A percentile compares a stretch with the other conserved stretches of the same genome.
Conservation (phyloP, 305 asterid genomes). For the Withania somnifera region DNA sequence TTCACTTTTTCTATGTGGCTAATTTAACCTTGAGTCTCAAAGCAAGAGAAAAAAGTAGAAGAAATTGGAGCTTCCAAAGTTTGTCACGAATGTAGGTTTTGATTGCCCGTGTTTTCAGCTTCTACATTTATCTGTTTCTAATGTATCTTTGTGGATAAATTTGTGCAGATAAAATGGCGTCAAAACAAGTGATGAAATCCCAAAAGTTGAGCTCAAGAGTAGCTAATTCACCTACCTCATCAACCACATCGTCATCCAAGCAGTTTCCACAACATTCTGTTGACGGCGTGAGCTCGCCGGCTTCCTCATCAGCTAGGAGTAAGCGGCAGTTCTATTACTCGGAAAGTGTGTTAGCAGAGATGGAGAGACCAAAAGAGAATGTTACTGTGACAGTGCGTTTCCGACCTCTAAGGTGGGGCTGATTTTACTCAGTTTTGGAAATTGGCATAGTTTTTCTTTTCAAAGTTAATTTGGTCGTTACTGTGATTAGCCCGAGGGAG, state of each 20-base stretch:
- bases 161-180: constrained; percentile 35
- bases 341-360: constrained; percentile 30
- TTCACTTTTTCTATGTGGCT: background rate
- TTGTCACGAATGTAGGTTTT: background rate
- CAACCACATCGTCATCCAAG: constrained; percentile 82
- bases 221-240: constrained; percentile 55
- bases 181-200: constrained; percentile 45
- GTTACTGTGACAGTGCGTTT: constrained; percentile 94
- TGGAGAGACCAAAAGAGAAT: constrained; percentile 75
- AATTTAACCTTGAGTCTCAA: background rate
- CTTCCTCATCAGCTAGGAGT: constrained; percentile 71
- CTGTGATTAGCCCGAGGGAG: constrained; percentile 71
- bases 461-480: background rate
- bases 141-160: no score
- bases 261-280: constrained; percentile 53
- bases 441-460: background rate
- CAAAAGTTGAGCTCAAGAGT: constrained; percentile 35
- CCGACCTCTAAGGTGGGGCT: constrained; percentile 84
- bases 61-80: background rate
- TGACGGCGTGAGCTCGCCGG: constrained; percentile 75
- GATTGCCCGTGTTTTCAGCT: background rate
- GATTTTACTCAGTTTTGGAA: background rate
- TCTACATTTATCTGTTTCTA: background rate
- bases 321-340: constrained; percentile 44
- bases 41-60: background rate